Base-by-base conservation (phyloP, 345 rosid genomes). In the Pelargonium nanum region DNA sequence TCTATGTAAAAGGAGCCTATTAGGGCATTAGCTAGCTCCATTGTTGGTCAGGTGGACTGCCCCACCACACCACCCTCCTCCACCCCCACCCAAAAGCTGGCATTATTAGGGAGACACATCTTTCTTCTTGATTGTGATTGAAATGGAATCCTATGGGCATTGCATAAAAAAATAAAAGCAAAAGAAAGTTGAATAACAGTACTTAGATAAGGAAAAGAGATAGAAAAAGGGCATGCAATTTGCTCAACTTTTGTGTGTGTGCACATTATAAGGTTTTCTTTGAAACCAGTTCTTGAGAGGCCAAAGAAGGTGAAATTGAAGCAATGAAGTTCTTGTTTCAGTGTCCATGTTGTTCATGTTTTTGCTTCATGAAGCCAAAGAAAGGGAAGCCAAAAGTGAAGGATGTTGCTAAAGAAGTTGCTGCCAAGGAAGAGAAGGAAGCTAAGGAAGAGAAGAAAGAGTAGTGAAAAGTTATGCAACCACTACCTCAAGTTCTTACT, bases 121-220 rank as follows among this genome's bases (percentile, higher is more conserved):
- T 67, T 72, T 69, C 67, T 64, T 55, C 50, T 62, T 75, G 87
- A 85, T 62, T 78, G 82, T 20, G 92, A 80, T 73, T 40, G 75
- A 59, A 70, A 60, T 77, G 86, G 88, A 72, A 85, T 80, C 90
- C 88, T 50, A 73, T 54, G 59, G 69, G 53, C 53, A 22, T 57
- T 6, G 10, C 30, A 6, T 6, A 22, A 23, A 44, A 25, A 24
- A 20, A 34, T 2, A 34, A 28, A 64, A 17, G 24, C 5, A 62
- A 32, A 30, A 48, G 22, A 12, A 23, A 45, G 3, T 26, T 50
- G 6, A 5, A 9, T 24, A 3, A n/a, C 67, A 68, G 55, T 60
- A 67, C n/a, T 48, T 61, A 20, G 67, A n/a, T 48, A 53, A 45
- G 51, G 45, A 60, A 61, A 24, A 34, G 4, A 9, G 55, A 64